Evolutionary conservation across 2,329 filamentous ascomycete genomes (phyloP), one percentile per base, ranked within the genome.

Genomic region (Fusarium proliferatum): DNA sequence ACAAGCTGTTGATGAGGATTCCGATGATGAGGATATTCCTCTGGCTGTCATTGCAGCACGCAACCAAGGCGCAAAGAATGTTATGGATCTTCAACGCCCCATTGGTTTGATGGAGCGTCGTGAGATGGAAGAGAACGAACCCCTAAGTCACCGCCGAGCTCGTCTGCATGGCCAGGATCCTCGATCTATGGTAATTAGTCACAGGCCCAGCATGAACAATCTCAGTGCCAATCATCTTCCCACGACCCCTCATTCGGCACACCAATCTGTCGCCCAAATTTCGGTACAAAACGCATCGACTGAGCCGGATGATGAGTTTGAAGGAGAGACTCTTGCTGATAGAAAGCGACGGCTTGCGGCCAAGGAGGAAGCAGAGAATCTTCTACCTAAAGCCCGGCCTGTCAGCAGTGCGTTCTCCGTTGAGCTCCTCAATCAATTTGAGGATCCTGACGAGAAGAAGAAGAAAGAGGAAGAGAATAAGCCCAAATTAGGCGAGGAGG

Each of bases 121-220:
- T 52, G 92, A 97, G 67, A 84, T 96, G 73, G 96, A 99, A 80
- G 96, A 99, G 78, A 96, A 95, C 62, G 96, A 98, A 80, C 95
- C 96, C 1, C 85, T 98, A 26, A 95, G 93, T 77, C 88, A 88
- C 43, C 91, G 95, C 6, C 90, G 94, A 53, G 93, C 92, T 45
- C 88, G 95, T 63, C 86, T 98, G 11, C 88, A 92, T 48, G 94
- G 93, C 42, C 86, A 88, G 21, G 84, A 86, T 48, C 87, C 88
- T 23, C 82, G 84, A 48, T 82, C 83, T 1, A 80, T 84, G 11
- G 80, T 79, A 9, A 49, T 73, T 11, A 75, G 81, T 62, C 81
- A 80, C 58, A 84, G 83, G 53, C 82, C 83, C 48, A 88, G 84
- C 76, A 82, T 84, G 72, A 82, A 88, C 72, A 82, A 83, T 6